Base-by-base conservation (phyloP, 1,139 yeast species). In the Blastobotrys malaysiensis region DNA sequence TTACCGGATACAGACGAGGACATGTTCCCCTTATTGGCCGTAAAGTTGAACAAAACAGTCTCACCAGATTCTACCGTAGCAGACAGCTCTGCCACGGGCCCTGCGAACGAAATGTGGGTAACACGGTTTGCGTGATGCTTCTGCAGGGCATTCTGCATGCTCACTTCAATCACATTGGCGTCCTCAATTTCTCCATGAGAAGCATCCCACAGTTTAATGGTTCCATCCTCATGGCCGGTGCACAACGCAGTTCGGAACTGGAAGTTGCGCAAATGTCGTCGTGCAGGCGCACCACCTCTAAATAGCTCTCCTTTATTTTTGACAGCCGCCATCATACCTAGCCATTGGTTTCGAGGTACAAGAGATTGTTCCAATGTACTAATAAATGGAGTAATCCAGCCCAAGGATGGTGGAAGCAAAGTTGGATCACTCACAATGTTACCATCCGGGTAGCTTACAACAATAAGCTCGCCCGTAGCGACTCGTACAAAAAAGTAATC, bases 171-270 rank as follows among this genome's bases (percentile, higher is more conserved):
- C 1, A 80, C 82, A 6, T 77, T 73, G n/a, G 81, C 74, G 50
- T 84, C 89, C 57, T 79, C 85, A 16, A 70, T 59, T 62, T 88
- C 96, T 24, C 87, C 88, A 58, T 84, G 82, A 0, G 96, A 83
- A 0, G 90, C 84, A 69, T 91, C 97, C 78, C 88, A 83, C 19
- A 93, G 69, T 59, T 95, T 77, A 0, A 93, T 82, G 20, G 81
- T 76, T 0, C 97, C 98, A 64, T 85, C 83, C 43, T 79, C 79
- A 67, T 89, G 97, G 1, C 97, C 98, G 0, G 96, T 82, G 1
- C 87, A 79, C 50, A 86, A 69, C 1, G 89, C 86, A 39, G 82
- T 79, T 43, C 93, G 79, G 9, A 76, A 74, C 51, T 82, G 87
- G 60, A 77, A 80, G 9, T 77, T 73, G 14, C 93, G 83, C 36